A percentile compares a stretch with the other conserved stretches of the same genome.
phyloP scores from a whole-genome alignment of 2,329 filamentous ascomycete species.

The Pseudogymnoascus pannorum region DNA sequence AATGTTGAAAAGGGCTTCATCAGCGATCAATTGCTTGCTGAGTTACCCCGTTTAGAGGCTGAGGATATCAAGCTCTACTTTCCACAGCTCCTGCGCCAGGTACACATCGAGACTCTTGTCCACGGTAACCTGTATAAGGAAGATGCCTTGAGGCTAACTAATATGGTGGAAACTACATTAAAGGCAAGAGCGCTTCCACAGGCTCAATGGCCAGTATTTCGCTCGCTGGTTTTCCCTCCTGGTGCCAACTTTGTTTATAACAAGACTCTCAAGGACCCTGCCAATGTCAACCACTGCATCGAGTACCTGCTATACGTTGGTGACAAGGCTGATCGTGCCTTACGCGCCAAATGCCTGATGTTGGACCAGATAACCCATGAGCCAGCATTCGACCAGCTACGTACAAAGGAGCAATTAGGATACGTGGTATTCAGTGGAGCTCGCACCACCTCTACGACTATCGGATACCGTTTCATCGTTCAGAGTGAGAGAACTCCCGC shows the following conservation, averaged over 20 bases:
- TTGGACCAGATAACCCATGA: conserved; percentile 88
- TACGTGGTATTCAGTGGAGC: conserved; percentile 90
- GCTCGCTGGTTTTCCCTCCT: conserved; percentile 68
- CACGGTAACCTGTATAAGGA: conserved; percentile 94
- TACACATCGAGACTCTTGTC: conserved; percentile 79
- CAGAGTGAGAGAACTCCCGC: conserved; percentile 82
- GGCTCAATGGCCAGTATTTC: conserved; percentile 70
- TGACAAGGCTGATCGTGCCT: conserved; percentile 56
- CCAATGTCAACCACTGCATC: conserved; percentile 82
- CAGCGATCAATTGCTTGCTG: conserved; percentile 70
- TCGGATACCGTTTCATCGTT: conserved; percentile 82
- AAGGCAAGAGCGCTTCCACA: conserved; percentile 66
- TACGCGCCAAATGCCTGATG: conserved; percentile 71
- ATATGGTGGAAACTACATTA: conserved; percentile 71
- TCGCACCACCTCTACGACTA: conserved; percentile 64
- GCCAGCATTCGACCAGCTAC: conserved; percentile 86
- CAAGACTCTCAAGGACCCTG: conserved; percentile 72
- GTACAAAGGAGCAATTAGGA: conserved; percentile 94
- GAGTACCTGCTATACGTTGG: conserved; percentile 71
- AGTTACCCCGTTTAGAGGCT: conserved; percentile 66
- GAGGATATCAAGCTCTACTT: conserved; percentile 72
- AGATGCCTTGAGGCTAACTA: conserved; percentile 77
- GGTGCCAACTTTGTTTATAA: conserved; percentile 81
- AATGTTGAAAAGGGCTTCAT: conserved; percentile 69
- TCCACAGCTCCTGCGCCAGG: conserved; percentile 70